These are phyloP conservation scores for Cladosporium sp. DNA, from an alignment of 2,329 filamentous ascomycete species.

Conservation along the genomic window DNA sequence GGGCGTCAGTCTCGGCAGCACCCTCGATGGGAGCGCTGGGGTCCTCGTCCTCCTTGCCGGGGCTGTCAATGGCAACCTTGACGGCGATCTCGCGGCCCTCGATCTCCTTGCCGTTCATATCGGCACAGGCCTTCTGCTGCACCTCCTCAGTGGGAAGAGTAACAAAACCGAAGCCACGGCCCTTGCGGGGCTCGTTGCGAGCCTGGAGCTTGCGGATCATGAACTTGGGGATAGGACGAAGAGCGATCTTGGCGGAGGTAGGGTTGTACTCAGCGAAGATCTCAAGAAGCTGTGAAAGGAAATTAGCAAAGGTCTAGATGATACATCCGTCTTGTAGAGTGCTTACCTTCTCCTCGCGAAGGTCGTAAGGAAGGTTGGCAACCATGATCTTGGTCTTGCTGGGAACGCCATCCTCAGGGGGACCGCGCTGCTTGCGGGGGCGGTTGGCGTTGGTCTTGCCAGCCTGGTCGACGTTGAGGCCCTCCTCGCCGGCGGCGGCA, in stretches of 20 bases:
- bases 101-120: conserved; percentile 99
- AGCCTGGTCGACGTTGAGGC: conserved; percentile 44
- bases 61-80: conserved; percentile 99
- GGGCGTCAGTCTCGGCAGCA: conserved; percentile 32
- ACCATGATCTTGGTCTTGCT: conserved; percentile 99
- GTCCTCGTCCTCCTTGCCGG: conserved; percentile 92
- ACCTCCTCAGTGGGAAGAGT: conserved; percentile 92
- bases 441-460: conserved; percentile 52
- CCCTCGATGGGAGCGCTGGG: conserved; percentile 51
- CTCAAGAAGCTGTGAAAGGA: conserved; percentile 76
- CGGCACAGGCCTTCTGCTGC: conserved; percentile 92
- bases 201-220: conserved; percentile 99
- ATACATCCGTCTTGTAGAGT: neutral
- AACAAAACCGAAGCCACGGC: conserved; percentile 97
- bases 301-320: conserved; percentile 25
- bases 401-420: conserved; percentile 93
- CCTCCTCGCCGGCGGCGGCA: conserved; percentile 52
- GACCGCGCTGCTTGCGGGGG: conserved; percentile 80
- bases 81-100: conserved; percentile 98
- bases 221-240: conserved; percentile 97
- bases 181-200: conserved; percentile 97
- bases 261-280: conserved; percentile 92
- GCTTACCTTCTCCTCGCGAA: conserved; percentile 92
- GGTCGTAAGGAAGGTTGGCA: conserved; percentile 96
- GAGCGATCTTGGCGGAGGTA: conserved; percentile 94